Evolutionary conservation across 1,284 basidiomycete genomes (phyloP).

Genomic region (Marasmius sp.): DNA sequence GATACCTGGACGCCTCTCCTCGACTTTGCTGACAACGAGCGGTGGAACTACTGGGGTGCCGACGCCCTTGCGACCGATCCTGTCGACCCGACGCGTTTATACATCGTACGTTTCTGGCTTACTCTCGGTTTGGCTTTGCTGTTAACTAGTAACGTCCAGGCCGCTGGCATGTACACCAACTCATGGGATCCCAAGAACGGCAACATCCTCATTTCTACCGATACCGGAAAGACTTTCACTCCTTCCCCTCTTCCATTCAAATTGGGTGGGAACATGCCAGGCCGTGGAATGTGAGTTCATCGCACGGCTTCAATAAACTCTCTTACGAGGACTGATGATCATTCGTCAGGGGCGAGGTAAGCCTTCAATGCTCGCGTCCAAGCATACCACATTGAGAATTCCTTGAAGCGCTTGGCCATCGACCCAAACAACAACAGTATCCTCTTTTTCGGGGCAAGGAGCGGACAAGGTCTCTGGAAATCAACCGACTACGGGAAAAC

Average conservation of each 20-base stretch:
- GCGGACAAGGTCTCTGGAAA: constrained; percentile 65
- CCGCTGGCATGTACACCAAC: constrained; percentile 67
- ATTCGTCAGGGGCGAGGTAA: constrained; percentile 36
- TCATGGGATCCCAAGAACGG: constrained; percentile 67
- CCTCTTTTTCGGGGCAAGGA: constrained; percentile 61
- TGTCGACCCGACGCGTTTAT: constrained; percentile 52
- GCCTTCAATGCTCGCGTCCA: not conserved
- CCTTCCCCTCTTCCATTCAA: constrained; percentile 58
- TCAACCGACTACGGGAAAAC: constrained; percentile 56
- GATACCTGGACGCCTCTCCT: constrained; percentile 61
- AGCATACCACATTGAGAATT: not conserved
- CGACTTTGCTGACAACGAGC: constrained; percentile 52
- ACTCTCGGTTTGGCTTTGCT: not conserved
- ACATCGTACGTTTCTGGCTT: constrained; percentile 36
- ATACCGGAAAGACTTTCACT: constrained; percentile 57
- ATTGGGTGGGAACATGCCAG: constrained; percentile 69
- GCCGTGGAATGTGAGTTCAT: constrained; percentile 45
- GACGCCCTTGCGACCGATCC: constrained; percentile 67
- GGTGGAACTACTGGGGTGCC: constrained; percentile 66
- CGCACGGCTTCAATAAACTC: not conserved
- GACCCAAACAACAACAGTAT: constrained; percentile 57
- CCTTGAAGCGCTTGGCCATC: constrained; percentile 52
- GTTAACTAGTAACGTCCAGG: constrained; percentile 30
- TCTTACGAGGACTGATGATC: constrained; percentile 4
- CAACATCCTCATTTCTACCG: constrained; percentile 59